Percentiles rank a stretch among this genome's conserved stretches.
Conservation (phyloP, 495 filamentous ascomycete genomes). For the Aspergillus avenaceus region DNA sequence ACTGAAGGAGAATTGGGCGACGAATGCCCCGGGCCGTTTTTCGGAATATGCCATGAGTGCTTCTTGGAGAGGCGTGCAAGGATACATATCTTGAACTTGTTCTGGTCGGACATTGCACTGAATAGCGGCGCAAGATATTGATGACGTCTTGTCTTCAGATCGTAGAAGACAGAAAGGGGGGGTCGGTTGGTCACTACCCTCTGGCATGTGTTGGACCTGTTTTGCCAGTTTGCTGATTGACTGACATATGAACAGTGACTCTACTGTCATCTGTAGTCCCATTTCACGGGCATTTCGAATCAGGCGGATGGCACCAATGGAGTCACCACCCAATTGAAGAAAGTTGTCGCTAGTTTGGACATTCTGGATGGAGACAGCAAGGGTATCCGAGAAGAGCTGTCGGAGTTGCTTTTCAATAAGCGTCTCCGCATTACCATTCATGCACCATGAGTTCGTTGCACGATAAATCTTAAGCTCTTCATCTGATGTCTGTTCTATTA, state of each 20-base stretch:
- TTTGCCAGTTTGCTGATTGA: not conserved
- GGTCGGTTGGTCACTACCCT: not conserved
- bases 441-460: not conserved
- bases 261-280: not conserved
- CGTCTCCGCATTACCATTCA: not conserved
- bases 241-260: not conserved
- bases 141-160: not conserved
- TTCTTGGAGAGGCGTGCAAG: constrained; percentile 58
- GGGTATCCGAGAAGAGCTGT: not conserved
- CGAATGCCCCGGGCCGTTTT: constrained; percentile 44
- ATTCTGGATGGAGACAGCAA: not conserved
- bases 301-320: constrained; percentile 13
- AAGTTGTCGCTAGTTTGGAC: constrained; percentile 19
- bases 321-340: constrained; percentile 23
- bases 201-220: not conserved
- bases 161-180: not conserved
- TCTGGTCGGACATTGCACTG: constrained; percentile 15
- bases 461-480: not conserved
- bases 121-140: not conserved
- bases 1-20: constrained; percentile 31
- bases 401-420: not conserved
- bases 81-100: constrained; percentile 51
- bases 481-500: not conserved
- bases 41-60: constrained; percentile 49
- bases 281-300: constrained; percentile 16